Evolutionary conservation across 495 filamentous ascomycete genomes (phyloP).

Genomic region (Monascus purpureus): DNA sequence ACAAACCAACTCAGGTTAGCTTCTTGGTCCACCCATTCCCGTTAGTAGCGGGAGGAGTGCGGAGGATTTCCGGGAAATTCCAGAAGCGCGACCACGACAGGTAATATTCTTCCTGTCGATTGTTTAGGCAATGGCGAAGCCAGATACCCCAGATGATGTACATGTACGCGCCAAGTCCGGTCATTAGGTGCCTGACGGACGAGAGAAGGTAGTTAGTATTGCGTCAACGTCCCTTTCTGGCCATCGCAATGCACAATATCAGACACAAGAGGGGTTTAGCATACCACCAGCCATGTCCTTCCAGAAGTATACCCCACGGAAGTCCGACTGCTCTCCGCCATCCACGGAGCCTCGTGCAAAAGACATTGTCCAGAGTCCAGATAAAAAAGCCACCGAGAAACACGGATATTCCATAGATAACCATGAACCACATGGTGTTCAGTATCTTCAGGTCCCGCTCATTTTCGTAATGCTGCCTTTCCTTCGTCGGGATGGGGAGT

Average conservation of each 20-base stretch:
- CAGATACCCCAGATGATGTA: conserved; percentile 82
- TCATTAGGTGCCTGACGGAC: conserved; percentile 63
- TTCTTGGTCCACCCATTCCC: conserved; percentile 30
- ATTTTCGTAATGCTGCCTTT: conserved; percentile 34
- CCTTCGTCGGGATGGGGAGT: conserved; percentile 25
- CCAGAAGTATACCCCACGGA: conserved; percentile 81
- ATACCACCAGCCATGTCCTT: conserved; percentile 98
- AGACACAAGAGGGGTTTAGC: too few species aligned
- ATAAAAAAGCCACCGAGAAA: conserved; percentile 77
- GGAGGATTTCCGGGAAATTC: conserved; percentile 52
- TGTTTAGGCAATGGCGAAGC: conserved; percentile 68
- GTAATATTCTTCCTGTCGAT: conserved; percentile 60
- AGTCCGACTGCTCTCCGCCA: conserved; percentile 64
- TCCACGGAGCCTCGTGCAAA: conserved; percentile 53
- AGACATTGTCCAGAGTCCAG: conserved; percentile 78
- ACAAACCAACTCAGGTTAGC: conserved; percentile 14
- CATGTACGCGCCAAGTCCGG: conserved; percentile 58
- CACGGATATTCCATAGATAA: conserved; percentile 51
- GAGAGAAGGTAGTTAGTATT: too few species aligned
- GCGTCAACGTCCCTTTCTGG: too few species aligned
- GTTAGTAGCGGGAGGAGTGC: conserved; percentile 7
- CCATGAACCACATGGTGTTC: conserved; percentile 63
- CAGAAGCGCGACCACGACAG: conserved; percentile 57
- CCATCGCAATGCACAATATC: too few species aligned
- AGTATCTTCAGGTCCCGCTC: conserved; percentile 44